Base-by-base conservation (phyloP, 2,329 filamentous ascomycete species). In the Xylariales sp. region DNA sequence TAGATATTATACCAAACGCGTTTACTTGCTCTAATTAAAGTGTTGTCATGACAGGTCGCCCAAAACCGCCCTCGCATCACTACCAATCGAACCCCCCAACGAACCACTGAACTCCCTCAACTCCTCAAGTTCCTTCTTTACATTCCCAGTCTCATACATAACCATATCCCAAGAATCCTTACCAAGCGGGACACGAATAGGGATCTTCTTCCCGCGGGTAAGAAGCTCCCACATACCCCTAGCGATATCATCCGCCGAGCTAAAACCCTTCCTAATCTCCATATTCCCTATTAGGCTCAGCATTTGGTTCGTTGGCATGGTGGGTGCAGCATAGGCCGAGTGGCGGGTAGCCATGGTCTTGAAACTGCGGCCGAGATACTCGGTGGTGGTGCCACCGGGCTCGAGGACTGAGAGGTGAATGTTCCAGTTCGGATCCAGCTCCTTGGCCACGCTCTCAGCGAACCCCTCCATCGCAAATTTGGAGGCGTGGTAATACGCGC, bases 161-260 rank as follows among this genome's bases (percentile, higher is more conserved):
- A 82, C 71, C 45, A 79, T 72, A 6, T 67, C 70, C 72, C 77
- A 82, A 23, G 79, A 73, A 63, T 80, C 80, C 18, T 71, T 69
- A 1, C 83, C 82, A 0, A 85, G 72, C 5, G 83, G 81, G 32
- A 83, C 72, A 5, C 81, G 74, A 12, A 84, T 69, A 5, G 82
- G 82, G 9, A 84, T 76, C 14, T 69, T 60, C 57, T 75, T 62
- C 0, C 78, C 78, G 0, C 73, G 69, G 48, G 72, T 78, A 2
- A 79, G 79, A 3, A 82, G 58, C 16, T 67, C 34, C 39, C 79
- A 80, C 49, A 84, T 75, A 10, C 74, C 78, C 36, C 72, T 70
- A 0, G 79, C 81, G 2, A 83, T 76, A 34, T 73, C 74, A 34
- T 75, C 76, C 5, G 80, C 70, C 3, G 77, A 74, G 12, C 79